Percentiles rank a stretch among this genome's conserved stretches.
Evolutionary conservation across 306 rosid species (phyloP).

Genomic region (Prunus kanzakura): DNA sequence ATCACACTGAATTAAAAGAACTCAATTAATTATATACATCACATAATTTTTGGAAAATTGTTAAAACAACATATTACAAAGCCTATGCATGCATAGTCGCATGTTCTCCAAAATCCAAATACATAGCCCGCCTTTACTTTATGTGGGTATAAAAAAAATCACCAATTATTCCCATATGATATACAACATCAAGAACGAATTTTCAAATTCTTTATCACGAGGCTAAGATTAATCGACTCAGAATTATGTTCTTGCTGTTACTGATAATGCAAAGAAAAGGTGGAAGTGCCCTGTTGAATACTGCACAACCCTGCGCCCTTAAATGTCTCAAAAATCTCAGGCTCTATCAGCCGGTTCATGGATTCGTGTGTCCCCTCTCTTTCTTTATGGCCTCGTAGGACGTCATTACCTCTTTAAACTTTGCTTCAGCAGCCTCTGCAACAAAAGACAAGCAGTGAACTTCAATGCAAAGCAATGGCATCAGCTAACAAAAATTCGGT

Average conservation of each 20-base stretch:
- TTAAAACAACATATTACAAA: neutral
- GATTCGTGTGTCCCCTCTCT: constrained; percentile 48
- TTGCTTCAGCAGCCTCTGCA: constrained; percentile 89
- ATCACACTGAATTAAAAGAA: too few species aligned
- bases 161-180: constrained; percentile 6
- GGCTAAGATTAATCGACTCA: constrained; percentile 21
- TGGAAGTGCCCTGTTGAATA: constrained; percentile 3
- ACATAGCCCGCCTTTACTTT: constrained; percentile 10
- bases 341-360: constrained; percentile 21
- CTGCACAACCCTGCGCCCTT: constrained; percentile 29
- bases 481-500: constrained; percentile 4
- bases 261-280: constrained; percentile 17
- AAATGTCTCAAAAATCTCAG: neutral
- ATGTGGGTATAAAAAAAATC: constrained; percentile 1
- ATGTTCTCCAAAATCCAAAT: constrained; percentile 15
- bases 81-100: neutral
- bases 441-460: constrained; percentile 9
- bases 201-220: constrained; percentile 10
- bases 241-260: constrained; percentile 17
- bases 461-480: constrained; percentile 6
- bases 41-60: neutral
- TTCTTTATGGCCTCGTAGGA: constrained; percentile 92
- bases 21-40: neutral
- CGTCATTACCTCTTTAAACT: constrained; percentile 88
- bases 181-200: constrained; percentile 19